Base-by-base conservation (phyloP, 2,329 filamentous ascomycete species). In the Setomelanomma holmii region DNA sequence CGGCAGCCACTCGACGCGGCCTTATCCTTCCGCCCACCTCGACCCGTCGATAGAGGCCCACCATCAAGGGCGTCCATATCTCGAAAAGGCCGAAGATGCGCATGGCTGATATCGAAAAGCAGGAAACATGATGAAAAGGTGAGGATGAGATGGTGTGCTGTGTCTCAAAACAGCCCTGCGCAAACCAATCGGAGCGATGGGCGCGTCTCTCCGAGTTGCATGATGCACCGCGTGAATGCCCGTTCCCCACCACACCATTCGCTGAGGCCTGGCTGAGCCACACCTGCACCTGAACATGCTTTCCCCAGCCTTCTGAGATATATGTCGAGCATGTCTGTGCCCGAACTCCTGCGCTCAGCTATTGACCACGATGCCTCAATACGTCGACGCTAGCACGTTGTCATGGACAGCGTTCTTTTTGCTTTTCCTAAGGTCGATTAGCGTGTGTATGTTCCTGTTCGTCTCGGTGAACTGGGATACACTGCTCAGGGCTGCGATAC, bases 211-310 rank as follows among this genome's bases (percentile, higher is more conserved):
- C 30, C 17, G 10, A 16, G 30, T 17, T 40, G 40, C 46, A 43
- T 49, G 46, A 49, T 30, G 46, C 40, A 35, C 22, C 46, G 46
- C 46, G 46, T 49, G 46, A 49, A 49, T 40, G 39, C 22, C 33
- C n/a, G 46, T 38, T 42, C 34, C 38, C 36, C 19, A 14, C 21
- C 35, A n/a, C 23, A 19, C 36, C 38, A 17, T 19, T 30, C 46
- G 36, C 46, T 8, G 42, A 16, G 6, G 16, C n/a, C 10, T 20
- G 30, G 36, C 46, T 43, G 19, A 49, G 46, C 46, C 46, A 49
- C 46, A 23, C 46, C 46, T 38, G n/a, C n/a, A n/a, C 30, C 30
- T 19, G 12, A 36, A n/a, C n/a, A n/a, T n/a, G n/a, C n/a, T n/a
- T n/a, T 38, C 20, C 16, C 27, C 10, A 20, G 22, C 12, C 17